Base-by-base conservation (phyloP, 2,329 filamentous ascomycete species). In the Dendryphion nanum region DNA sequence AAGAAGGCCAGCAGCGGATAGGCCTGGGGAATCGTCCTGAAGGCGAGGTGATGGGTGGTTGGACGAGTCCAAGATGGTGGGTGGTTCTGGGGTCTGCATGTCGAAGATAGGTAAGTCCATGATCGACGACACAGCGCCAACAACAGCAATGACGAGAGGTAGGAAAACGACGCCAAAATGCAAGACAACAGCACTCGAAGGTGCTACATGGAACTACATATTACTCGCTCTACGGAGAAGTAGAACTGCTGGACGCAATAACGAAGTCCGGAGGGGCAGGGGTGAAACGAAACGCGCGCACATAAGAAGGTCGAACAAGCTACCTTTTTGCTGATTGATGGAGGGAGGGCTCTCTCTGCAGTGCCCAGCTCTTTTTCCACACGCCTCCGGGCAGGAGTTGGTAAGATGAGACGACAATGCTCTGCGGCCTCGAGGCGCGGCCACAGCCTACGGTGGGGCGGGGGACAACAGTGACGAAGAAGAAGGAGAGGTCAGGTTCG, bases 81-180 rank as follows among this genome's bases (percentile, higher is more conserved):
- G 43, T 45, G 49, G 48, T 33, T 45, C 40, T 51, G 43, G 42
- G 43, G 48, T 50, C 60, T 61, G 57, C 54, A 60, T 55, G 48
- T 52, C 48, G 50, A 55, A 38, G 36, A 54, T 40, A 47, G 48
- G 57, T 61, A 53, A 59, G 59, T 57, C 53, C 47, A 54, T 29
- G 45, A 39, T 53, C 45, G 50, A 30, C 38, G 28, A 28, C 17
- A 33, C 10, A 12, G 16, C 31, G 12, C 20, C 18, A 16, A 45
- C 44, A 43, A 28, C 47, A 35, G 40, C 37, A 47, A 57, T 39
- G 39, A 40, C 35, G 29, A 41, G 20, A 33, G 42, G 36, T 4
- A 33, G 30, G 28, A 17, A n/a, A 33, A 15, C 33, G 38, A 37
- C 33, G 21, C 29, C 20, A 35, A 38, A 42, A 40, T 17, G 18